phyloP scores from a whole-genome alignment of 257 asterid species.

The Asclepias syriaca region DNA sequence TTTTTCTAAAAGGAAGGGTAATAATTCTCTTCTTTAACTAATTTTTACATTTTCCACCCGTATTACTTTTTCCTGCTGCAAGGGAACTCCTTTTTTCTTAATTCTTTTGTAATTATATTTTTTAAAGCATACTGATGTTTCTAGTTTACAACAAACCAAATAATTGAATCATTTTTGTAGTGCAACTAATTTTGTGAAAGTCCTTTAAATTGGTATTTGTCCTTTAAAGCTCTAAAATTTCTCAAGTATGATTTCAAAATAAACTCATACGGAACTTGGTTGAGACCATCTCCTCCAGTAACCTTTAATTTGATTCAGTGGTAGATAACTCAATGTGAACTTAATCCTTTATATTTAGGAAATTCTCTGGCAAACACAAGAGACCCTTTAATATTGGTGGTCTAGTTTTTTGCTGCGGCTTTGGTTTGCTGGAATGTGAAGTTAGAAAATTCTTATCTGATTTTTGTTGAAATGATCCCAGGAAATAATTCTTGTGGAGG shows the following conservation, averaged over 20 bases:
- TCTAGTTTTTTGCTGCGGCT: background rate
- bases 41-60: background rate
- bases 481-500: conserved; percentile 96
- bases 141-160: background rate
- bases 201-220: background rate
- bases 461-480: conserved; percentile 27
- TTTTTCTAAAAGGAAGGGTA: conserved; percentile 74
- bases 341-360: background rate
- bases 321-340: background rate
- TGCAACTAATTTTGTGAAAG: background rate
- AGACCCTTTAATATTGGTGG: background rate
- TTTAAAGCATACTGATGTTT: background rate
- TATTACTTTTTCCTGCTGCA: background rate
- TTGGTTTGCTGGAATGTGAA: background rate
- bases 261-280: background rate
- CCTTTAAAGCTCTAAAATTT: background rate
- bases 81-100: background rate
- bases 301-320: background rate
- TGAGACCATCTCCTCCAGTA: background rate
- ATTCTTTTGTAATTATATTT: background rate
- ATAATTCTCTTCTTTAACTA: conserved; percentile 18
- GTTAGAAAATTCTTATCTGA: background rate
- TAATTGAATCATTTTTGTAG: background rate
- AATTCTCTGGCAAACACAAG: background rate
- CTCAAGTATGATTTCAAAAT: background rate